Base-by-base conservation (phyloP, 2,329 filamentous ascomycete genomes). In the Ophiostoma ulmi region DNA sequence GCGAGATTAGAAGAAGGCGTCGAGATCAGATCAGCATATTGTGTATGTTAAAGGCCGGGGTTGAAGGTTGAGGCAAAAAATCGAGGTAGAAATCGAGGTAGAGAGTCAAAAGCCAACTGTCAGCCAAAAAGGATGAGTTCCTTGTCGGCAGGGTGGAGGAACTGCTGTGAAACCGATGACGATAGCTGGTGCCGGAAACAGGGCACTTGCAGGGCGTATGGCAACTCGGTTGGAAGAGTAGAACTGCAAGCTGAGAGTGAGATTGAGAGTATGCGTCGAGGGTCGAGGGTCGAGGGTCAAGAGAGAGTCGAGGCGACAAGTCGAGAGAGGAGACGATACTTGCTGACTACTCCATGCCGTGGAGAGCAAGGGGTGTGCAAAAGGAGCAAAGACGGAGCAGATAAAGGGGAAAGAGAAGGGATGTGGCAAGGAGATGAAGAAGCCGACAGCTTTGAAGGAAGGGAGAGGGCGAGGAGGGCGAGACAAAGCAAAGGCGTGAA, bases 11-110 rank as follows among this genome's bases (percentile, higher is more conserved):
- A 31, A 31, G 52, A 26, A 58, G 52, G 52, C 17, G 52, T 26
- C 52, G 61, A 10, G 61, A 13, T 39, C 36, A 65, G 26, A 39
- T 10, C 63, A 65, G 35, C 63, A 65, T 65, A n/a, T 65, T 65
- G 63, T 38, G 63, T 39, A 17, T 65, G 35, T 64, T n/a, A 14
- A 35, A 36, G 26, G 31, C 14, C 14, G 35, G 13, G 31, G 35
- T 17, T 11, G 5, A 36, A 26, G 17, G 31, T 64, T 7, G 4
- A 31, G 58, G 17, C 14, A 38, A 5, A 63, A 17, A 26, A 11
- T 22, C 8, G 8, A 14, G 58, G 26, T 63, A 63, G 4, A 63
- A 22, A 63, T 13, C 11, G 8, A 36, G 8, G 31, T 22, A 35
- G 52, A n/a, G 14, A 31, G 31, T 31, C 31, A 31, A 31, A 31